Percentiles rank a stretch among this genome's conserved stretches.
phyloP scores from a whole-genome alignment of 176 grass and related monocot genomes.

The Rhipidocladum racemiflorum region DNA sequence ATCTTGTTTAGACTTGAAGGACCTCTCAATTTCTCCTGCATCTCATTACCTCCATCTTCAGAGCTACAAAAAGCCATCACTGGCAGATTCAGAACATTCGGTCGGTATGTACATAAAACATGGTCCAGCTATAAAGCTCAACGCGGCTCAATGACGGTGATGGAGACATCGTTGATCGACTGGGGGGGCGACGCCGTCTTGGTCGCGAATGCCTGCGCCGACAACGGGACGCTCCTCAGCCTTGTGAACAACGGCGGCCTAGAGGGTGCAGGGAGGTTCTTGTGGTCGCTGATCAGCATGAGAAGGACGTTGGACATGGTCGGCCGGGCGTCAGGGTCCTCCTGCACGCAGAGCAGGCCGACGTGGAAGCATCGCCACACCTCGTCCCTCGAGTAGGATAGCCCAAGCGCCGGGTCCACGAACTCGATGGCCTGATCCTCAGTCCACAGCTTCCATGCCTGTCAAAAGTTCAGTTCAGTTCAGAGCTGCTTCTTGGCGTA shows the following conservation, averaged over 20 bases:
- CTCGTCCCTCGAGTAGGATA: conserved; percentile 37
- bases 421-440: conserved; percentile 43
- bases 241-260: conserved; percentile 46
- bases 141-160: conserved; percentile 55
- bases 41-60: neutral
- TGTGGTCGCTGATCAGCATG: conserved; percentile 75
- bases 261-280: conserved; percentile 34
- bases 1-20: neutral
- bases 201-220: neutral
- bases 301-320: conserved; percentile 73
- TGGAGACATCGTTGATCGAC: conserved; percentile 67
- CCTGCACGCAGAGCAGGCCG: conserved; percentile 75
- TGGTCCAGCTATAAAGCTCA: neutral
- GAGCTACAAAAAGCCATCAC: neutral
- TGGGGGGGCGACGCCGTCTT: conserved; percentile 20
- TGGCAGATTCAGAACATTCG: neutral
- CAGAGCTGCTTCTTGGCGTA: neutral
- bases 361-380: conserved; percentile 65
- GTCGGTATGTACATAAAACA: neutral
- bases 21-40: neutral
- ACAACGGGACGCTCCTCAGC: neutral
- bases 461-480: neutral
- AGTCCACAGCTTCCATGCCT: conserved; percentile 74
- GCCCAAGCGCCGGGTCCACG: conserved; percentile 54
- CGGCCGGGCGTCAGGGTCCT: conserved; percentile 59